Conservation (phyloP, 1,139 yeast genomes). For the Sugiyamaella japonica region DNA sequence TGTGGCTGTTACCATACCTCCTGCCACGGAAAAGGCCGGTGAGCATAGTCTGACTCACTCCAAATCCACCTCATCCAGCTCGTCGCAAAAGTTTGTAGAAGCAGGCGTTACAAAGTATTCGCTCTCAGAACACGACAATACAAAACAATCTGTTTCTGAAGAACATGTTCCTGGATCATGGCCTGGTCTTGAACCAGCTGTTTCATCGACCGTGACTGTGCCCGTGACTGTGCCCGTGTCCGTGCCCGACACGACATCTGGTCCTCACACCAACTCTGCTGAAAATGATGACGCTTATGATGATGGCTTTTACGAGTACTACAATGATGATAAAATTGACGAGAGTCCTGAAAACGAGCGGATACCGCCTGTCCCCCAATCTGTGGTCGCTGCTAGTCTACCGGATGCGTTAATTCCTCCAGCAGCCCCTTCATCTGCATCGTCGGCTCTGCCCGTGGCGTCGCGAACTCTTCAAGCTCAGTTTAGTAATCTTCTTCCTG, state of each 20-base stretch:
- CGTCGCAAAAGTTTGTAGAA: constrained; percentile 25
- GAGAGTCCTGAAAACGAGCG: not conserved
- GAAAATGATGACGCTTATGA: constrained; percentile 1
- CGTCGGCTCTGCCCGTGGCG: too few relatives aligned
- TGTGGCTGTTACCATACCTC: not conserved
- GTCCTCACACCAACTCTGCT: not conserved
- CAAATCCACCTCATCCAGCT: constrained; percentile 22
- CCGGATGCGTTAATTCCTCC: not conserved
- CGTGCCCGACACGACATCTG: not conserved
- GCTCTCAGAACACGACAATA: constrained; percentile 2
- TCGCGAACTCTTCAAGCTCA: not conserved
- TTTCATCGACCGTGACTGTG: not conserved
- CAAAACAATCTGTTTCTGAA: not conserved
- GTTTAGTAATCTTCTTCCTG: not conserved
- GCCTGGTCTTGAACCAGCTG: not conserved
- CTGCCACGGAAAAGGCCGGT: not conserved
- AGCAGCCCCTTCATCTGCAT: too few relatives aligned
- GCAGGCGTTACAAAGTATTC: constrained; percentile 28
- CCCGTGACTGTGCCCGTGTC: not conserved
- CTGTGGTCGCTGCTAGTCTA: not conserved
- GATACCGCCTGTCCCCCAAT: not conserved
- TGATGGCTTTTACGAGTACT: constrained; percentile 11
- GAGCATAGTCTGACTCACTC: constrained; percentile 14
- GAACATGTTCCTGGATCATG: constrained; percentile 7
- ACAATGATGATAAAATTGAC: constrained; percentile 1